Evolutionary conservation across 331 rosid species (phyloP), one percentile per base, ranked within the genome.

Genomic region (Pyracantha coccinea): DNA sequence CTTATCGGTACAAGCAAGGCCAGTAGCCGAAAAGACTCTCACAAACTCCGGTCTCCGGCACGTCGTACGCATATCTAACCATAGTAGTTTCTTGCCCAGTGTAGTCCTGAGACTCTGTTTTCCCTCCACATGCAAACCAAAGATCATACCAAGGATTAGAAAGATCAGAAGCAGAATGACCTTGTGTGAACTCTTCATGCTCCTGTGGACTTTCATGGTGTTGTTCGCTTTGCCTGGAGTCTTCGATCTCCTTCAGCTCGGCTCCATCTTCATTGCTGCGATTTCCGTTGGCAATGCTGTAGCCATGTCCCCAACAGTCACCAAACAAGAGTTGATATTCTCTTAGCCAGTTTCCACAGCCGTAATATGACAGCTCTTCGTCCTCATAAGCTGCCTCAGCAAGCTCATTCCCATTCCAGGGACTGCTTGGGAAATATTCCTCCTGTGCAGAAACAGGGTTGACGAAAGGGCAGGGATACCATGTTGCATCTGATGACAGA

Each of bases 11-110:
- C 79, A 85, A 77, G 84, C 78, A 67, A 73, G 87, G 85, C 82
- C 83, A 77, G 53, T 87, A 65, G 29, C 86, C 89, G 4, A 83
- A 74, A 12, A 83, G 53, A 33, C 82, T 28, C 29, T 78, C 85
- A 41, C 3, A 71, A 28, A 80, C 23, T 23, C 62, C 82, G 12
- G 69, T 47, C 17, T 67, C 89, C n/a, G 54, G 75, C 17, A 38
- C 29, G 12, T 6, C 9, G 32, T 70, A 28, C 33, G 64, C 74
- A 24, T 31, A 20, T 20, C 66, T 23, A 23, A 45, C 14, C 67
- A 35, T 67, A 9, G 45, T 38, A 10, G 75, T 19, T 55, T 78
- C 82, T 23, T 77, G 80, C 58, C 15, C 71, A 33, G 21, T 24
- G 9, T 70, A 19, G 47, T 53, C 64, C 2, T 50, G 19, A 25